Evolutionary conservation across 192 early-diverging fungal genomes (phyloP).

Genomic region (Backusella liffmaniae): DNA sequence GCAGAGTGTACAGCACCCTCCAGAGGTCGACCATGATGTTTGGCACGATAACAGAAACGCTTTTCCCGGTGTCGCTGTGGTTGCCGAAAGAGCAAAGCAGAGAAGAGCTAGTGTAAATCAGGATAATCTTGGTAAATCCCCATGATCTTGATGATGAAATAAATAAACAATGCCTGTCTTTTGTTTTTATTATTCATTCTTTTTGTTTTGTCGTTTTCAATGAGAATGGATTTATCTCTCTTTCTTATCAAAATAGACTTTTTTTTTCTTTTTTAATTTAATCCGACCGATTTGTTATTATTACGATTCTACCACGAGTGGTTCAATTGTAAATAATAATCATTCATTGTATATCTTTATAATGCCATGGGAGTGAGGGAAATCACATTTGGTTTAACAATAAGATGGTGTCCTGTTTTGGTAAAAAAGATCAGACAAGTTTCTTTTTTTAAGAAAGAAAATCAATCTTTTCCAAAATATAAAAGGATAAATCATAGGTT

Average conservation of each 20-base stretch:
- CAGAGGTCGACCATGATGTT: background rate
- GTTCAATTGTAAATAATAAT: background rate
- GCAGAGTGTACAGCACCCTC: background rate
- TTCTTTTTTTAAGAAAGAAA: background rate
- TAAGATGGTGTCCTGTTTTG: background rate
- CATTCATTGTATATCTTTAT: background rate
- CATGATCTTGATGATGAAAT: background rate
- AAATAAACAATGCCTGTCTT: background rate
- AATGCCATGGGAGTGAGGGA: background rate
- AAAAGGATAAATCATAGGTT: background rate
- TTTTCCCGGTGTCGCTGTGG: conserved; percentile 30
- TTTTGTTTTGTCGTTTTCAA: background rate
- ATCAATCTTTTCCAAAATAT: background rate
- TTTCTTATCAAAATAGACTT: background rate
- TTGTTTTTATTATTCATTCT: background rate
- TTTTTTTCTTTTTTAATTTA: background rate
- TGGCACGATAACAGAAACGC: background rate
- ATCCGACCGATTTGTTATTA: background rate
- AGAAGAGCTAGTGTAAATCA: conserved; percentile 2
- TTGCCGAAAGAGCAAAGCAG: conserved; percentile 25
- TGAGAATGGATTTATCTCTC: background rate
- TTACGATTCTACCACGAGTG: background rate
- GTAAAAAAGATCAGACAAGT: background rate
- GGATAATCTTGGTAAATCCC: background rate
- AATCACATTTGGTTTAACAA: background rate